Evolutionary conservation across 441 rosid species (phyloP), one percentile per base, ranked within the genome.

Genomic region (Omphalea diandra): DNA sequence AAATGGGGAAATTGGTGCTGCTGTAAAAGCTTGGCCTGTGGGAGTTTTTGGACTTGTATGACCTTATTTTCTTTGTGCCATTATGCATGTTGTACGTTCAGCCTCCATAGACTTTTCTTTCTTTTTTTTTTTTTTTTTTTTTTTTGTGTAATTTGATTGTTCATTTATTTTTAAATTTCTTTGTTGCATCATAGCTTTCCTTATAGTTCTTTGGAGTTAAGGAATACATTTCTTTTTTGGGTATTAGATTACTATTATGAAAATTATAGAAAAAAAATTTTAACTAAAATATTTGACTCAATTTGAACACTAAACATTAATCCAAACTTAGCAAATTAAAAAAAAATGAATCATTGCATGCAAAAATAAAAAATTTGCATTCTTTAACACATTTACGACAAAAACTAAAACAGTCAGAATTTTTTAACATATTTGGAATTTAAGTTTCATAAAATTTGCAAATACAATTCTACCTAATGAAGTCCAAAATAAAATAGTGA

Each of bases 21-120:
- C 97, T 68, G 83, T 77, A 4, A 82, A 91, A 76, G 92, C 97
- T 63, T 94, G 98, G 98, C 89, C 90, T 49, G 89, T 88, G 2
- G 98, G 97, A 79, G 44, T 87, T 69, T 87, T 84, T 62, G 98
- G 98, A 82, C 94, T 94, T 80, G 98, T 94, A 94, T 83, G 97
- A 76, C 76, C 82, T 84, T 74, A 79, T 66, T 75, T 78, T 71
- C 69, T 75, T 76, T 76, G 75, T 73, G 66, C 81, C 74, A 57
- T 76, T 76, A 52, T 80, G 58, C 59, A 40, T 82, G 73, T 80
- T 72, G 81, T 78, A 77, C 83, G 83, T 83, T 76, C 64, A 82
- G 72, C 77, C 60, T 73, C 70, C 33, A 41, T 32, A 38, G 49
- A n/a, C 36, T 46, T 68, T 36, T 50, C n/a, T 35, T 22, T 33